A percentile compares a stretch with the other conserved stretches of the same genome.
These are phyloP conservation scores for Quambalaria eucalypti DNA, from an alignment of 1,284 basidiomycete species.

Conservation along the genomic window DNA sequence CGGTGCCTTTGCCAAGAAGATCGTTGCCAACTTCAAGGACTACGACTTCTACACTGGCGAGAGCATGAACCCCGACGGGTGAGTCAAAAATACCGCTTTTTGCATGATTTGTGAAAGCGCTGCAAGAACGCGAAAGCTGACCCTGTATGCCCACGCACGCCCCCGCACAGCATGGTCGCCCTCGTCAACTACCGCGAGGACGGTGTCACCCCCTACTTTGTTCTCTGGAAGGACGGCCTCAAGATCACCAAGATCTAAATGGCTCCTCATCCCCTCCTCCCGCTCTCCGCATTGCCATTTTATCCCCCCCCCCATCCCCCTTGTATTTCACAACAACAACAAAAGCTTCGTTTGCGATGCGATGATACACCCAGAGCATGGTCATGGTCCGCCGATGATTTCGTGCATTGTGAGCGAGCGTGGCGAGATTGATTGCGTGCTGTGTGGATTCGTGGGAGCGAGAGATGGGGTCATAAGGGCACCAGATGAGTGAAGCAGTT, in stretches of 20 bases:
- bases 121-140: background rate
- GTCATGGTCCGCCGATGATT: no score
- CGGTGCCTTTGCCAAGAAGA: slow-evolving; percentile 54
- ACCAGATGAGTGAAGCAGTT: no score
- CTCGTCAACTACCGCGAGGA: slow-evolving; percentile 53
- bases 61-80: slow-evolving; percentile 52
- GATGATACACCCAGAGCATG: no score
- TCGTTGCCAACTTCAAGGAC: slow-evolving; percentile 80
- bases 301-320: no score
- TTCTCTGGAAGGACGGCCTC: slow-evolving; percentile 46
- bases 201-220: slow-evolving; percentile 59
- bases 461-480: no score
- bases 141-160: slow-evolving; percentile 6
- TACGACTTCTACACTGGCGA: slow-evolving; percentile 80
- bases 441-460: no score
- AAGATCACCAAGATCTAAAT: slow-evolving; percentile 45
- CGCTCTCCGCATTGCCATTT: no score
- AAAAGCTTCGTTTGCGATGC: no score
- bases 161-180: slow-evolving; percentile 51
- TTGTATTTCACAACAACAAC: no score
- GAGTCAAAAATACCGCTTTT: slow-evolving; percentile 4
- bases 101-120: background rate
- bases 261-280: no score
- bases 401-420: no score
- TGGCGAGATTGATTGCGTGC: no score